phyloP scores from a whole-genome alignment of 352 stramenopile genomes.

The Blastocystis sp. region DNA sequence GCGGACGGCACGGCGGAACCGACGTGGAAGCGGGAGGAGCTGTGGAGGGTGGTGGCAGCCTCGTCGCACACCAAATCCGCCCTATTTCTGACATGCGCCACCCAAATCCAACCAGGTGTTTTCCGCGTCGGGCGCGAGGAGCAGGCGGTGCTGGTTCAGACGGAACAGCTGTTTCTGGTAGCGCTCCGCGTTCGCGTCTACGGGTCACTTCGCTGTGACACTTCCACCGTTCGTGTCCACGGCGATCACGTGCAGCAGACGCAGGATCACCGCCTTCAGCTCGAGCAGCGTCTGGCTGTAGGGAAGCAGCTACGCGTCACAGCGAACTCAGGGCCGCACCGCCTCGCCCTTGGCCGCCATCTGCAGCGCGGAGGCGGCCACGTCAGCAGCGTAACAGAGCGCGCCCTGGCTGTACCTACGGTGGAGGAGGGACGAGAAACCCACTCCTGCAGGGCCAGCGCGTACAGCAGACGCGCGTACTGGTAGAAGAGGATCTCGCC shows the following conservation, averaged over 20 bases:
- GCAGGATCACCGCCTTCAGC: background rate
- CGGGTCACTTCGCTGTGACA: background rate
- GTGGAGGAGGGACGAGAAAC: background rate
- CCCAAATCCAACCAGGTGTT: background rate
- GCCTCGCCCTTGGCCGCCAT: background rate
- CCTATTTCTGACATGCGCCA: background rate
- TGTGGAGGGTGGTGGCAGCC: too few relatives aligned
- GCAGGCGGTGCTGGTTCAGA: conserved; percentile 1
- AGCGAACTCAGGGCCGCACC: background rate
- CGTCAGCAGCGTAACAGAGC: background rate
- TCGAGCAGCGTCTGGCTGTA: background rate
- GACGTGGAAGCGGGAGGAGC: background rate
- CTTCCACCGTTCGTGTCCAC: background rate
- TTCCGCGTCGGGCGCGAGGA: background rate
- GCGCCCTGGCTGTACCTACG: background rate
- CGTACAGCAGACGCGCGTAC: background rate
- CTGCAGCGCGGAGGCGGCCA: background rate
- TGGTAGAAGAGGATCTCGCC: background rate
- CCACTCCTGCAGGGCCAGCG: background rate
- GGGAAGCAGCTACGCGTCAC: background rate
- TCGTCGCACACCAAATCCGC: conserved; percentile 38
- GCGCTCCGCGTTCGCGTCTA: background rate
- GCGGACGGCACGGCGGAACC: too few relatives aligned
- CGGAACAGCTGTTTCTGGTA: background rate
- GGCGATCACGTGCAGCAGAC: background rate